Base-by-base conservation (phyloP, 2,329 filamentous ascomycete genomes). In the Dactylella cylindrospora region DNA sequence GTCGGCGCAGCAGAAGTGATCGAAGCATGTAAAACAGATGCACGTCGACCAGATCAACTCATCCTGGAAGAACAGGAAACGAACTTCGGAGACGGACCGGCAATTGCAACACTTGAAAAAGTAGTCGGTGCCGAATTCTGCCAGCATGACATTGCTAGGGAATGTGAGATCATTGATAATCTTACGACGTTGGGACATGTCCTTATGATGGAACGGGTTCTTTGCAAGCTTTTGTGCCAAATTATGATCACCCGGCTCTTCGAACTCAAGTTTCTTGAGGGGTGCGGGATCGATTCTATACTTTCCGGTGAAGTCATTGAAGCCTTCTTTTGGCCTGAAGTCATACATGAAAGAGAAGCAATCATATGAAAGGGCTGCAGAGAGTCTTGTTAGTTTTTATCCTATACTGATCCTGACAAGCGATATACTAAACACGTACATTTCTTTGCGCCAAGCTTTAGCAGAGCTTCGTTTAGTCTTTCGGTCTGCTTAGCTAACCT, bases 151-250 rank as follows among this genome's bases (percentile, higher is more conserved):
- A 13, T 61, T 61, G 7, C 39, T 49, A 3, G 55, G 55, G 36
- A 53, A 61, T 13, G 47, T 53, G 13, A 61, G 13, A 6, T 23
- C 33, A 31, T 53, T 61, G 20, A 61, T 52, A 6, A 61, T 61
- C 17, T 49, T 31, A 22, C 47, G 55, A 10, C 55, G 41, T 5
- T 53, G 47, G 19, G 52, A 49, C 55, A 61, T 61, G 13, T 43
- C 55, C 12, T 49, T 31, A 17, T 61, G 41, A 5, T 15, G 31
- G 31, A 53, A 61, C n/a, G 55, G 55, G 19, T 61, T 61, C 1
- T 31, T 31, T 7, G 9, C 39, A 3, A 61, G 36, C 19, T 38
- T 43, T 2, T 19, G 20, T 2, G 23, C 35, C 2, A 49, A 28
- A n/a, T 7, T 12, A 8, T 49, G 40, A 22, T 53, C 41, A 3